Evolutionary conservation across 2,329 filamentous ascomycete species (phyloP), one percentile per base, ranked within the genome.

Genomic region (Fusarium abutilonis): DNA sequence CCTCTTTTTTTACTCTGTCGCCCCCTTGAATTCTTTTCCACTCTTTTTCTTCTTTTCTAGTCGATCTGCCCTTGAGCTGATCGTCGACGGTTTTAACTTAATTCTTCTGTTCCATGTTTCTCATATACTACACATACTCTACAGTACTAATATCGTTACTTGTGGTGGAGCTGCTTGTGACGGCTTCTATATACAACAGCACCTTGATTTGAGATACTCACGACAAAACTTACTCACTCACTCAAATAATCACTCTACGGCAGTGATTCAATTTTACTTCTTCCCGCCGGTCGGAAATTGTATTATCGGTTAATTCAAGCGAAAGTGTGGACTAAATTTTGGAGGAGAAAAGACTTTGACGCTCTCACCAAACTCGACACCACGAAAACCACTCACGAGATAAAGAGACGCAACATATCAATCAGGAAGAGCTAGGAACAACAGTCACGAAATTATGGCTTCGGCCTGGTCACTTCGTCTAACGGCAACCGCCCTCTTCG

Each of bases 261-360:
- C 60, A 28, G 52, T 59, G 31, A 45, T 46, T 44, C 43, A 44
- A 15, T 43, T n/a, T 45, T 34, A 36, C 32, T 53, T 67, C 50
- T 67, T 40, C 42, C 64, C 64, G 64, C 64, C 50, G 64, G 64
- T 47, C 64, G 64, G 64, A 48, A 53, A 53, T 31, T 49, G 36
- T 17, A 52, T 48, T 56, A 28, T 45, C n/a, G 11, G 8, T 36
- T 35, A 50, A 35, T 47, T 41, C 26, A 42, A 45, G 43, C 40
- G 32, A 41, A 44, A 44, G 43, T 8, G 32, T 49, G 50, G 29
- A 31, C 38, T 60, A 47, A 14, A 28, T 42, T 21, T 34, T 21
- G n/a, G 14, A 9, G 35, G 23, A 26, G 23, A 26, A 26, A 34
- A 55, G 45, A 34, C 32, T 54, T 49, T 44, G 38, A 48, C 49